phyloP scores from a whole-genome alignment of 2,329 filamentous ascomycete species.

The Albophoma yamanashiensis region DNA sequence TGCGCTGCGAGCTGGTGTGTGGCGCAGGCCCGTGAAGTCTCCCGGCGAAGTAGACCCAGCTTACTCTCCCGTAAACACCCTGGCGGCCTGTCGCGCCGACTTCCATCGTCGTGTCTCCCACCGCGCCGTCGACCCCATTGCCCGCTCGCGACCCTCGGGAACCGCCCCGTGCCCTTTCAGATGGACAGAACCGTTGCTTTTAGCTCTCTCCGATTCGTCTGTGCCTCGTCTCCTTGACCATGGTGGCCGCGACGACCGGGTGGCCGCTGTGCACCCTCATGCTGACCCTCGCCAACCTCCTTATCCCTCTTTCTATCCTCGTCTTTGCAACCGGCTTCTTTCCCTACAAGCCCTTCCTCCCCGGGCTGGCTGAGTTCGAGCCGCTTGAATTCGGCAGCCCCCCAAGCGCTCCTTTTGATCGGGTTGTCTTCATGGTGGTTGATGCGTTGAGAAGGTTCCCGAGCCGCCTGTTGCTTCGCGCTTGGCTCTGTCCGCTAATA shows the following conservation, averaged over 20 bases:
- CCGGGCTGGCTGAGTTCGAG: slow-evolving; percentile 67
- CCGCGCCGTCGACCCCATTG: background rate
- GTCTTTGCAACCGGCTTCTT: slow-evolving; percentile 90
- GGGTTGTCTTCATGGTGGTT: slow-evolving; percentile 92
- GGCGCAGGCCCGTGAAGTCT: slow-evolving; percentile 4
- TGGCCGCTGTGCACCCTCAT: slow-evolving; percentile 24
- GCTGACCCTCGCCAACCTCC: slow-evolving; percentile 59
- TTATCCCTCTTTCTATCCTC: slow-evolving; percentile 65
- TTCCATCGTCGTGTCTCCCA: background rate
- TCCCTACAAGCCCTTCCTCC: slow-evolving; percentile 88
- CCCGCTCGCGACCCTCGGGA: background rate
- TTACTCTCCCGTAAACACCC: too few species aligned
- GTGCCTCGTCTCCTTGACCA: slow-evolving; percentile 4
- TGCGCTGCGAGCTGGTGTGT: slow-evolving; percentile 1
- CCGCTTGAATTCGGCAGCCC: slow-evolving; percentile 41
- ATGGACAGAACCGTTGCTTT: background rate
- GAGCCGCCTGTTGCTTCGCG: background rate
- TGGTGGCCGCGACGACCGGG: slow-evolving; percentile 14
- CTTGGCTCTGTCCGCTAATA: slow-evolving; percentile 8
- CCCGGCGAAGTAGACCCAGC: background rate
- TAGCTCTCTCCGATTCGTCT: background rate
- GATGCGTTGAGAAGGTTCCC: slow-evolving; percentile 84
- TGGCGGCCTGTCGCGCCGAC: background rate
- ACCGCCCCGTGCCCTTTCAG: background rate
- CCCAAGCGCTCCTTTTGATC: slow-evolving; percentile 68